Evolutionary conservation across 768 basidiomycete species (phyloP).

Genomic region (Podaxis pistillaris): DNA sequence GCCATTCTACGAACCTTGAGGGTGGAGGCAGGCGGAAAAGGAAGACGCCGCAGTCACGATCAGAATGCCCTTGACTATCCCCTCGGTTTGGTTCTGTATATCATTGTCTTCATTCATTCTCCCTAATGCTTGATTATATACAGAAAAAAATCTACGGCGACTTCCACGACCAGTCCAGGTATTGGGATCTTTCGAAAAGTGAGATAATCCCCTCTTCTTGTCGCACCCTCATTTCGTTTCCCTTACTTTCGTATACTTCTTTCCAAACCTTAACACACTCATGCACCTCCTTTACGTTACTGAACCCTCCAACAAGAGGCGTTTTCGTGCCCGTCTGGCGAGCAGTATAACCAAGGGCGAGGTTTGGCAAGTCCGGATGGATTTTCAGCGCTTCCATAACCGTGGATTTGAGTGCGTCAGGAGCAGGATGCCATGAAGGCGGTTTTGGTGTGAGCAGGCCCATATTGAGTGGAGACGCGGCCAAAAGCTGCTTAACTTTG

Average conservation of each 20-base stretch:
- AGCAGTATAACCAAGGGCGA: slow-evolving; percentile 76
- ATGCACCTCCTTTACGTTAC: slow-evolving; percentile 72
- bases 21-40: not conserved
- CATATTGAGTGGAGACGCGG: slow-evolving; percentile 87
- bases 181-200: slow-evolving; percentile 48
- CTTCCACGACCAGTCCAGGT: slow-evolving; percentile 72
- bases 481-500: slow-evolving; percentile 61
- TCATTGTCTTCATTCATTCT: not conserved
- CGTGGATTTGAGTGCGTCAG: slow-evolving; percentile 44
- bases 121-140: not conserved
- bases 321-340: slow-evolving; percentile 43
- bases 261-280: slow-evolving; percentile 69
- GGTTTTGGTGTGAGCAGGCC: slow-evolving; percentile 59
- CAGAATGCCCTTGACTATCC: not conserved
- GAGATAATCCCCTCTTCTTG: slow-evolving; percentile 44
- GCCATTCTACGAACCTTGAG: slow-evolving; percentile 44
- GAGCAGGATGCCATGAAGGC: slow-evolving; percentile 79
- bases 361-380: slow-evolving; percentile 48
- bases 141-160: slow-evolving; percentile 39
- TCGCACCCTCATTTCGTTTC: slow-evolving; percentile 32
- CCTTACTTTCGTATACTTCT: slow-evolving; percentile 42
- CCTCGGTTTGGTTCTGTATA: not conserved
- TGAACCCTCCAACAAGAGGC: slow-evolving; percentile 73
- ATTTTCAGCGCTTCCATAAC: slow-evolving; percentile 35
- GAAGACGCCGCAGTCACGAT: not conserved